Percentiles rank a stretch among this genome's conserved stretches.
phyloP scores from a whole-genome alignment of 2,329 filamentous ascomycete species.

The Apiospora saccharicola region DNA sequence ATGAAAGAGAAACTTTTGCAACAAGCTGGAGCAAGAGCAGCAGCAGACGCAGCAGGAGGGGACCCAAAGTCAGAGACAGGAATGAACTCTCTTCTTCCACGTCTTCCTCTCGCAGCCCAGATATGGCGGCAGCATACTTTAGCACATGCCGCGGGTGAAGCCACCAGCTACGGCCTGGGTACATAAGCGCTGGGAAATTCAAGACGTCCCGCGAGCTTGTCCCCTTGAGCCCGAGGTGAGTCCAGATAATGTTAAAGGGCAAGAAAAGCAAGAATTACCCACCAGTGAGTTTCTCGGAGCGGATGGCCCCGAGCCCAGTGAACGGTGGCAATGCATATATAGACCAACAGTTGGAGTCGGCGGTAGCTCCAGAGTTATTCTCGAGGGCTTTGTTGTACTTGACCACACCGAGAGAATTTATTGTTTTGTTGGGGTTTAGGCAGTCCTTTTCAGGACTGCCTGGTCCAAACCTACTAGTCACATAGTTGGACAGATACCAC shows the following conservation, averaged over 20 bases:
- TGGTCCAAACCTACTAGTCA: no score
- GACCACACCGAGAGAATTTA: no score
- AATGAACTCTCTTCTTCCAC: neutral
- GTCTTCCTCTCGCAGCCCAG: neutral
- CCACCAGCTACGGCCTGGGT: slow-evolving; percentile 33
- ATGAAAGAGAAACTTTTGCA: slow-evolving; percentile 27
- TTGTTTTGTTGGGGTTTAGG: no score
- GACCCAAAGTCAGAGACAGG: neutral
- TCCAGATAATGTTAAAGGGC: neutral
- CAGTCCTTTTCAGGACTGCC: no score
- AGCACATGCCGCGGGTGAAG: slow-evolving; percentile 28
- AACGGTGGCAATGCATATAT: neutral
- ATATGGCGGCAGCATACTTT: slow-evolving; percentile 22
- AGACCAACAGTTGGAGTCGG: neutral
- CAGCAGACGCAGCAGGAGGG: neutral
- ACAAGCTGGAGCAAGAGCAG: neutral
- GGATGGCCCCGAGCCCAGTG: neutral
- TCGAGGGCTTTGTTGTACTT: no score
- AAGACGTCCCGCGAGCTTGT: neutral
- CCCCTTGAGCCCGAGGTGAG: neutral
- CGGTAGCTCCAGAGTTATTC: neutral
- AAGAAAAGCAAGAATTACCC: neutral
- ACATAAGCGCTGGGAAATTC: slow-evolving; percentile 35
- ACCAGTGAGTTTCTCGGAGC: neutral
- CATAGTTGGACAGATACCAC: no score